Base-by-base conservation (phyloP, 225 moss, liverwort and hornwort species). In the Antitrichia curtipendula region DNA sequence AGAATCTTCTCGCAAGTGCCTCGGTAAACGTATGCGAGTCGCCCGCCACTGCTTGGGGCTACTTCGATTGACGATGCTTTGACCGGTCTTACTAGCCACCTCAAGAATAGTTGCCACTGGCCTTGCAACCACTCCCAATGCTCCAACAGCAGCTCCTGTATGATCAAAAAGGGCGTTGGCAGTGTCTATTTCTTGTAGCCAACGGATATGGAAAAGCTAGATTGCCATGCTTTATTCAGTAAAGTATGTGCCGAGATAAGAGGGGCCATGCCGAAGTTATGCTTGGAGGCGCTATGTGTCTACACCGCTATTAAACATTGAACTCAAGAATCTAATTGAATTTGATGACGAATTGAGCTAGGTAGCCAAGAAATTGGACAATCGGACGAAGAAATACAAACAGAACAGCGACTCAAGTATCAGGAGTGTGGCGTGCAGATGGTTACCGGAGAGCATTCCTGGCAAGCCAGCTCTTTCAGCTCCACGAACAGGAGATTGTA, bases 401-500 rank as follows among this genome's bases (percentile, higher is more conserved):
- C 31, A 71, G 53, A 32, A 45, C 32, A 87, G 78, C 38, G 66
- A 62, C 49, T 40, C 7, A 54, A 80, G 68, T 61, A 80, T 65
- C 72, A 84, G 24, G 60, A 75, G 58, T 78, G 40, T 52, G 72
- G 34, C 27, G n/a, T 50, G 52, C 8, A 90, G 81, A 85, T 49
- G 49, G 49, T 54, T 83, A 98, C 98, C 98, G 71, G 98, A 98
- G 72, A 98, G 90, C 95, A 98, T 96, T 93, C 98, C 98, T 69
- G 96, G 98, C 88, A 98, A 92, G 56, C 98, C 98, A 91, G 96
- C 94, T 90, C 93, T 96, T 92, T 98, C 98, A 88, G 98, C 98
- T 90, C 98, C 98, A 90, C 95, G 92, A 61, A 98, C 96, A 87
- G 98, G 98, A 47, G 98, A 94, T 87, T 98, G 98, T 60, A 98